A percentile compares a stretch with the other conserved stretches of the same genome.
Evolutionary conservation across 139 green algal species (phyloP).

Genomic region (Zygnema cylindricum): DNA sequence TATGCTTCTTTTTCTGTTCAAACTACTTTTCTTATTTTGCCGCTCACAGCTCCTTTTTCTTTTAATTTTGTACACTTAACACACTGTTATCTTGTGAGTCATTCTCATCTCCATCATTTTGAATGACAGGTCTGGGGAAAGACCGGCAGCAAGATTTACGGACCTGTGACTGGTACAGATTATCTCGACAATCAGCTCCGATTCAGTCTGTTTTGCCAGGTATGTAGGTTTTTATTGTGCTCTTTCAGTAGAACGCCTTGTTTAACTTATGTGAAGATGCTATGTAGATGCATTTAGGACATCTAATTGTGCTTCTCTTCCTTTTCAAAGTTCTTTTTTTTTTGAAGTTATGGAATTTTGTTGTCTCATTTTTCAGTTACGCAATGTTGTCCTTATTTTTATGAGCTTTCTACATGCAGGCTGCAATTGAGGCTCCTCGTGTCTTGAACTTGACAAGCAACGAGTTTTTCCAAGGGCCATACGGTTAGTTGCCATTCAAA

Average conservation of each 20-base stretch:
- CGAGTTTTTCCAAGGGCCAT: slow-evolving; percentile 36
- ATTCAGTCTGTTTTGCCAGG: slow-evolving; percentile 88
- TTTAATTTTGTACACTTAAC: slow-evolving; percentile 4
- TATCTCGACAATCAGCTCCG: slow-evolving; percentile 96
- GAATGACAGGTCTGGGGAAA: slow-evolving; percentile 65
- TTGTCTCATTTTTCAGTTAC: too few relatives aligned
- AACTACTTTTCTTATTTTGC: neutral
- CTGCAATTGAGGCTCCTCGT: slow-evolving; percentile 60
- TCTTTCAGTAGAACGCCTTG: too few relatives aligned
- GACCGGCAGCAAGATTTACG: slow-evolving; percentile 97
- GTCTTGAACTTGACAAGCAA: slow-evolving; percentile 58
- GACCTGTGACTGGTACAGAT: slow-evolving; percentile 84
- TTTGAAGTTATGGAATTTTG: too few relatives aligned
- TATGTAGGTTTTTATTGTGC: too few relatives aligned
- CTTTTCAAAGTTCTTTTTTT: too few relatives aligned
- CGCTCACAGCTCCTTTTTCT: neutral
- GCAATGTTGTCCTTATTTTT: too few relatives aligned
- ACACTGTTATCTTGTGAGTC: neutral
- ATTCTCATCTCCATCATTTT: neutral
- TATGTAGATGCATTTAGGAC: too few relatives aligned
- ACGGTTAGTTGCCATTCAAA: slow-evolving; percentile 41
- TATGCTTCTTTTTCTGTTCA: too few relatives aligned
- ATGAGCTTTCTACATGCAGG: slow-evolving; percentile 36
- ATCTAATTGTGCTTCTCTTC: too few relatives aligned
- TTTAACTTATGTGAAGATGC: too few relatives aligned